These are phyloP conservation scores for Huiozyma naganishii DNA, from an alignment of 805 yeast genomes.

Conservation along the genomic window DNA sequence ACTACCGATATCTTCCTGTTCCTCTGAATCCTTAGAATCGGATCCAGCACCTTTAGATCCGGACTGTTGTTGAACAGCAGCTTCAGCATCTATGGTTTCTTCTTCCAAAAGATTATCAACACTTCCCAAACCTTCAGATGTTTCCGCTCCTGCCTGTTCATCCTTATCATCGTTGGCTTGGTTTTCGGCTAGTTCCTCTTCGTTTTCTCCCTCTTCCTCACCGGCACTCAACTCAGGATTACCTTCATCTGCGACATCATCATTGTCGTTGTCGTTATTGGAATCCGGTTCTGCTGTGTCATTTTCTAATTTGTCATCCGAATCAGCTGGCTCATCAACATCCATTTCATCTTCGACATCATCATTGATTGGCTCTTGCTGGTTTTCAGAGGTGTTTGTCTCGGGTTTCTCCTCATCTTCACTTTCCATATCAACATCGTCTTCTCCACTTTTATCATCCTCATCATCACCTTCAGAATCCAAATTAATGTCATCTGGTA, in stretches of 20 bases:
- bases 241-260: constrained; percentile 13
- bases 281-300: constrained; percentile 27
- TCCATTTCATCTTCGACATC: constrained; percentile 30
- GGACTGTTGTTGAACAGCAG: constrained; percentile 48
- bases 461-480: constrained; percentile 54
- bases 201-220: constrained; percentile 22
- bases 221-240: constrained; percentile 18
- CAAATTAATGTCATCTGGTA: constrained; percentile 85
- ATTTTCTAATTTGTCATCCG: constrained; percentile 26
- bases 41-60: constrained; percentile 58
- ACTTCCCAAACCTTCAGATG: constrained; percentile 47
- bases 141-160: constrained; percentile 33
- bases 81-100: constrained; percentile 43
- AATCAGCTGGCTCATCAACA: constrained; percentile 22
- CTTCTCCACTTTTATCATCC: constrained; percentile 30
- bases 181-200: constrained; percentile 30
- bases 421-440: constrained; percentile 25
- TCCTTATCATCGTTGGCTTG: constrained; percentile 28
- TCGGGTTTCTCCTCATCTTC: constrained; percentile 43
- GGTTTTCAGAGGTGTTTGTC: constrained; percentile 59
- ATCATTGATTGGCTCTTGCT: constrained; percentile 28
- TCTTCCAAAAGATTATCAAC: constrained; percentile 34
- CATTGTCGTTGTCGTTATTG: constrained; percentile 31
- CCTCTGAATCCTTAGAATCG: constrained; percentile 41
- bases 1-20: constrained; percentile 58